A percentile compares a stretch with the other conserved stretches of the same genome.
Evolutionary conservation across 2,329 filamentous ascomycete genomes (phyloP).

Genomic region (Diaporthe ilicicola): DNA sequence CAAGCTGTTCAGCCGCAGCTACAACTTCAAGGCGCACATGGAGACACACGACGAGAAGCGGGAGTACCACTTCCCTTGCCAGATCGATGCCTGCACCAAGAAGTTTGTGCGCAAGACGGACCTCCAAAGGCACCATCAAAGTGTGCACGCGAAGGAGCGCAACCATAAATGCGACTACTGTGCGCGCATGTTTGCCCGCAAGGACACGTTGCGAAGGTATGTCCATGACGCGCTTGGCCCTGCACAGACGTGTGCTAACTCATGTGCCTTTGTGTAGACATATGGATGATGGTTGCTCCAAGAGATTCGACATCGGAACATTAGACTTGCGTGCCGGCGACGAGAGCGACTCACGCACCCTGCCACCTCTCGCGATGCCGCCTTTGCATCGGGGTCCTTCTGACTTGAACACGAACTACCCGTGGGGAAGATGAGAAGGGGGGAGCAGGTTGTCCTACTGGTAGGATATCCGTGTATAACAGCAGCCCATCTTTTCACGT

Average conservation of each 20-base stretch:
- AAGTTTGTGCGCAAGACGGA: constrained; percentile 87
- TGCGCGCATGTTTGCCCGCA: constrained; percentile 76
- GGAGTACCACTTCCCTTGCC: constrained; percentile 76
- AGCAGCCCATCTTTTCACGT: not conserved
- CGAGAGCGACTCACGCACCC: constrained; percentile 37
- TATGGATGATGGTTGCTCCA: constrained; percentile 79
- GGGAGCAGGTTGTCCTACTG: not conserved
- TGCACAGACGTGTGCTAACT: not conserved
- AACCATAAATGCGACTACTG: constrained; percentile 78
- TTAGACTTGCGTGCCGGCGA: constrained; percentile 53
- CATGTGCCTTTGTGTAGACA: constrained; percentile 59
- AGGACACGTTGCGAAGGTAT: constrained; percentile 83
- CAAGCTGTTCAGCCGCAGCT: constrained; percentile 81
- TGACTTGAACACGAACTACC: constrained; percentile 10
- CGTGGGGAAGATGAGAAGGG: constrained; percentile 5
- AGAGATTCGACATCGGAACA: constrained; percentile 67
- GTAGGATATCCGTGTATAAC: constrained; percentile 9
- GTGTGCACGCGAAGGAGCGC: constrained; percentile 77
- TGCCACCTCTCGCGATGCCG: constrained; percentile 43
- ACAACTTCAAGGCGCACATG: constrained; percentile 88
- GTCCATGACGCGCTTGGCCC: not conserved
- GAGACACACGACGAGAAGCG: constrained; percentile 82
- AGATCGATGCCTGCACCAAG: constrained; percentile 71
- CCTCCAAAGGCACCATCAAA: constrained; percentile 68
- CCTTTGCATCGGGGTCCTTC: constrained; percentile 34